Base-by-base conservation (phyloP, 306 rosid genomes). In the Acacia confusa region DNA sequence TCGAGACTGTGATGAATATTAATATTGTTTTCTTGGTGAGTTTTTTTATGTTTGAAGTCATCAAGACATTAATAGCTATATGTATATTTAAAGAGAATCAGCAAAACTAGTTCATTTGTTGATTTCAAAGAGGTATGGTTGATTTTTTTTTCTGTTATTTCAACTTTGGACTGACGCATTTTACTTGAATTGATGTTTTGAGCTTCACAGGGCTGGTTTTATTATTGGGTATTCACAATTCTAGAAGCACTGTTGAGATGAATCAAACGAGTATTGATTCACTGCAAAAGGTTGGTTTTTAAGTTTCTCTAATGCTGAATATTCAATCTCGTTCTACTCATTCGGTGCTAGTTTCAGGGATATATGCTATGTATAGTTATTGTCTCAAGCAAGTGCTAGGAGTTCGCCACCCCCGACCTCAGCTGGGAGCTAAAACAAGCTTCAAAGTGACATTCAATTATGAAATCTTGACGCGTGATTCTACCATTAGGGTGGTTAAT, bases 211-310 rank as follows among this genome's bases (percentile, higher is more conserved):
- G 64, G 61, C 84, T 88, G 79, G 43, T 82, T 79, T 88, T 75
- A 58, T 79, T 81, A 67, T 73, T 81, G 34, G 72, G 78, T 85
- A 53, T 77, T 85, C 14, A 69, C 48, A 88, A 84, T 82, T 91
- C 50, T 75, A 76, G 83, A 83, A 71, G 84, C 82, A 67, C 73
- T 70, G 68, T 79, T 69, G 77, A 60, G 77, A 72, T 78, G 81
- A 85, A 89, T 87, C 89, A 87, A 83, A 91, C 81, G 88, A 78
- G 83, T 70, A 75, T 82, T 80, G 85, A 86, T 87, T 91, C 72
- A 66, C 52, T 36, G 22, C 82, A 66, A 32, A 67, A 86, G 91
- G 87, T 85, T 83, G 83, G 81, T 44, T 87, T 74, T 82, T 66
- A 69, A 34, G 55, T 66, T 58, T 65, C 77, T 84, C 76, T 67